A percentile compares a stretch with the other conserved stretches of the same genome.
phyloP scores from a whole-genome alignment of 495 filamentous ascomycete genomes.

The Neurospora sp. region DNA sequence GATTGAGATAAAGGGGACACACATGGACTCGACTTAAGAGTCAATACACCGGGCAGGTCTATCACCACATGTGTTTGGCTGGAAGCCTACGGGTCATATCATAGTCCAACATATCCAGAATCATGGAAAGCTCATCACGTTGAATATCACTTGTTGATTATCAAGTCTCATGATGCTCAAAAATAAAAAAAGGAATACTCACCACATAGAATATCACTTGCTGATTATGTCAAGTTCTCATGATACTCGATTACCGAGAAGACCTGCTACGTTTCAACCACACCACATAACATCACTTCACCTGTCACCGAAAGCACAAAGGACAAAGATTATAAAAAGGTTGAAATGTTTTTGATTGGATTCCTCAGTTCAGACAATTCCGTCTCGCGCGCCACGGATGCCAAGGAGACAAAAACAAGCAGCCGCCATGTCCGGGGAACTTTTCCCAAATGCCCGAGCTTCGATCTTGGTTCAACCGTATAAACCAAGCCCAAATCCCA shows the following conservation, averaged over 20 bases:
- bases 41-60: not conserved
- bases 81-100: not conserved
- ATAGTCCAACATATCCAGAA: not conserved
- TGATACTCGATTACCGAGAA: not conserved
- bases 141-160: not conserved
- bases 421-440: constrained; percentile 4
- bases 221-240: not conserved
- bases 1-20: not conserved
- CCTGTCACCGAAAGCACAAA: not conserved
- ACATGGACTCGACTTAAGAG: not conserved
- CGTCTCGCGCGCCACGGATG: constrained; percentile 9
- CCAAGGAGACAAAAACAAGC: constrained; percentile 12
- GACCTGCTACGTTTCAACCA: not conserved
- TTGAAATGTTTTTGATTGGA: constrained; percentile 27
- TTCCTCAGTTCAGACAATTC: constrained; percentile 19
- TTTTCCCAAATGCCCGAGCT: constrained; percentile 2
- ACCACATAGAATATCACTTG: not conserved
- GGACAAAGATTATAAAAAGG: constrained; percentile 11
- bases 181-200: not conserved
- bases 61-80: not conserved
- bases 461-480: not conserved
- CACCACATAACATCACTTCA: not conserved
- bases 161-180: not conserved
- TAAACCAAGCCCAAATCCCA: not conserved
- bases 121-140: not conserved